Conservation (phyloP, 352 stramenopile genomes). For the Phytophthora capsici region DNA sequence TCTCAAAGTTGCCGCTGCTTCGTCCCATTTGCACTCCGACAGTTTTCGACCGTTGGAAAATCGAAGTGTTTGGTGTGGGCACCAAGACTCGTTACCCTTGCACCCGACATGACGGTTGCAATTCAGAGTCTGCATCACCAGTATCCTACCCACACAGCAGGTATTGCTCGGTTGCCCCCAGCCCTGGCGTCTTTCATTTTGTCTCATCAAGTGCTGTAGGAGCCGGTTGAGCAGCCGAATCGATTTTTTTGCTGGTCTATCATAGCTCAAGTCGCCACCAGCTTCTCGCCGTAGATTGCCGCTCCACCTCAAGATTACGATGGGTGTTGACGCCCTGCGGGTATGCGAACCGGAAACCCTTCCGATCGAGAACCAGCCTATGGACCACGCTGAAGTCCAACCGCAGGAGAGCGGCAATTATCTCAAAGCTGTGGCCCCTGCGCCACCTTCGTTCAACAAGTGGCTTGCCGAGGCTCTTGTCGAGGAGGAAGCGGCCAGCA, state of each 20-base stretch:
- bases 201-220: conserved; percentile 27
- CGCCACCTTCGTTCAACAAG: conserved; percentile 41
- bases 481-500: conserved; percentile 41
- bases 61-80: neutral
- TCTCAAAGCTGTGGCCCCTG: conserved; percentile 26
- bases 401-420: conserved; percentile 20
- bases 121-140: conserved; percentile 11
- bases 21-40: conserved; percentile 23
- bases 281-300: neutral
- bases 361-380: conserved; percentile 9
- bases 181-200: conserved; percentile 29
- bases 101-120: neutral
- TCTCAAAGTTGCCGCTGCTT: conserved; percentile 15
- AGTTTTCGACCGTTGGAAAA: conserved; percentile 25
- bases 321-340: conserved; percentile 35
- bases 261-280: conserved; percentile 20
- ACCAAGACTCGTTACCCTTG: neutral
- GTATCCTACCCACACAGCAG: conserved; percentile 11
- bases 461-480: conserved; percentile 37
- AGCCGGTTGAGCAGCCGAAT: conserved; percentile 22
- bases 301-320: conserved; percentile 1
- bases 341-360: conserved; percentile 16
- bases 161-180: conserved; percentile 27
- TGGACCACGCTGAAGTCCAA: conserved; percentile 14
- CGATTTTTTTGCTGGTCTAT: conserved; percentile 6